Conservation (phyloP, 2,329 filamentous ascomycete genomes). For the Microsporum audouinii region DNA sequence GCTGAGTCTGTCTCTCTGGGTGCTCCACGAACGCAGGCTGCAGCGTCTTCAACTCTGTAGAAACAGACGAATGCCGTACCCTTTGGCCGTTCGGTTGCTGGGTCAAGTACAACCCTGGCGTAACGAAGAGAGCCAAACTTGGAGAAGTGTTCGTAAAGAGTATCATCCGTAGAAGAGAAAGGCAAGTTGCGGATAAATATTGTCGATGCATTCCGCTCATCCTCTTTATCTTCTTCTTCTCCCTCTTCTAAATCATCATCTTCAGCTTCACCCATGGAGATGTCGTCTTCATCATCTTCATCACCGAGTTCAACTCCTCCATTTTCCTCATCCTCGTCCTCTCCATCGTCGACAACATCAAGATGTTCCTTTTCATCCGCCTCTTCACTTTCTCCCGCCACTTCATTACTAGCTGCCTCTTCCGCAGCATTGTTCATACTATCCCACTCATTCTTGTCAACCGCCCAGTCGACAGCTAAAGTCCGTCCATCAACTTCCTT, state of each 20-base stretch:
- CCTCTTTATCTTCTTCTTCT: conserved; percentile 35
- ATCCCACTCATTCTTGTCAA: conserved; percentile 81
- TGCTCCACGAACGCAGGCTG: conserved; percentile 61
- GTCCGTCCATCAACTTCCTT: conserved; percentile 79
- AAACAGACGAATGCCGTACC: conserved; percentile 96
- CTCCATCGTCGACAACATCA: conserved; percentile 29
- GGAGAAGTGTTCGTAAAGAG: conserved; percentile 73
- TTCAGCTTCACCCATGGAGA: conserved; percentile 29
- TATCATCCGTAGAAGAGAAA: conserved; percentile 73
- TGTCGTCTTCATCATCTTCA: conserved; percentile 31
- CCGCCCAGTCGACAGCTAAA: conserved; percentile 91
- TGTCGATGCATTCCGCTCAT: conserved; percentile 55
- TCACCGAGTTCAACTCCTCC: conserved; percentile 36
- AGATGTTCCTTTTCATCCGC: conserved; percentile 21
- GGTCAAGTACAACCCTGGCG: conserved; percentile 81
- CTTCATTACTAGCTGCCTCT: conserved; percentile 27
- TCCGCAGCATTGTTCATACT: conserved; percentile 43
- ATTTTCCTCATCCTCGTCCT: conserved; percentile 23
- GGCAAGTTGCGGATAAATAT: conserved; percentile 91
- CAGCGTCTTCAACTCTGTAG: conserved; percentile 62
- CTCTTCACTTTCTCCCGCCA: conserved; percentile 47
- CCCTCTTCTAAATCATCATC: conserved; percentile 35
- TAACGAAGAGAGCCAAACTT: conserved; percentile 83
- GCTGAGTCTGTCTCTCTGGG: conserved; percentile 44
- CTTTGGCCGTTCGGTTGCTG: conserved; percentile 69